Evolutionary conservation across 352 stramenopile species (phyloP), one percentile per base, ranked within the genome.

Genomic region (Globisporangium carolinianum): DNA sequence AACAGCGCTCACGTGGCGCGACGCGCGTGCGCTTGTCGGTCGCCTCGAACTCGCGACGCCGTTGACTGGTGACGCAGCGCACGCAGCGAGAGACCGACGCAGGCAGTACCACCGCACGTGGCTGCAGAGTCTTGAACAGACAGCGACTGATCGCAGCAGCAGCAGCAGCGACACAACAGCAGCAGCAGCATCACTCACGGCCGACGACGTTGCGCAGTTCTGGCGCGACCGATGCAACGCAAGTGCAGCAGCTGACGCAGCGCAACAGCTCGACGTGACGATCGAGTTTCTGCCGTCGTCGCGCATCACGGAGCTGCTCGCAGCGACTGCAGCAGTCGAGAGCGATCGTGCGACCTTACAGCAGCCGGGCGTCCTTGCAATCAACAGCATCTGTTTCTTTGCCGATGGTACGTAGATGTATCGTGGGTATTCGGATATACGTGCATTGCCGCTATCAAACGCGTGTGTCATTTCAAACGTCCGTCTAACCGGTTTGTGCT

Each of bases 341-440:
- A 24, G 24, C 2, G 24, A 24, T 24, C 1, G 24, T 24, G 24
- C 1, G 24, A 24, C 24, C 24, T 24, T 24, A 24, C 24, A 24
- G 24, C 24, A 24, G 24, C 68, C 17, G 12, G 54, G 53, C 7
- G 81, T 87, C 54, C 53, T 83, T n/a, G 69, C 74, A 3, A 67
- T 87, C 47, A 91, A 91, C 61, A 72, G 66, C 36, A 87, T 91
- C 50, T 91, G 82, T 59, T 88, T 91, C 50, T 87, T 91, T 55
- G 75, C 74, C 6, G 66, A 87, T 52, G 79, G 81, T 89, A 60
- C 37, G 66, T 58, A 17, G 6, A 39, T 10, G 11, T 32, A 14
- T 39, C 39, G 39, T 43, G 7, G 39, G 24, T 24, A 24, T 24
- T 24, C 24, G 24, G 24, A 24, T 24, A 24, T 24, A 24, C 24